Evolutionary conservation across 306 rosid species (phyloP), one percentile per base, ranked within the genome.

Genomic region (Luffa aegyptiaca): DNA sequence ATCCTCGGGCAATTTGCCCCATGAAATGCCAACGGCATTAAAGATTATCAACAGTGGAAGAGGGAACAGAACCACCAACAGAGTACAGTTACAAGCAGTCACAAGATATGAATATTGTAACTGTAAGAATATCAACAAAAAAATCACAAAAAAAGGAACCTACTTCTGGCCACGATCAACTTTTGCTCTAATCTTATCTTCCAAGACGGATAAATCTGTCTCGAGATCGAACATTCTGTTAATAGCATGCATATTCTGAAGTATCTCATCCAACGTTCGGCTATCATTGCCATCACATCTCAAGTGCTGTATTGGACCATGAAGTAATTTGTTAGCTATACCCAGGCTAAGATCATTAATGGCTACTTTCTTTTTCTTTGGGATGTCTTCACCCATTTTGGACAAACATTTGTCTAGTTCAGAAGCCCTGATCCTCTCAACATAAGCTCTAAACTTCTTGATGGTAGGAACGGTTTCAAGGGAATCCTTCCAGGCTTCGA

Each of bases 151-250:
- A 7, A 8, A 3, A 4, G 31, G 14, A 3, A 10, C 77, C 84
- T 85, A 90, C 69, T 82, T 91, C 80, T 75, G 80, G 62, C 82
- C 73, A 71, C 61, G 86, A 74, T 77, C 90, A 85, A 88, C 84
- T 89, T 91, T 93, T n/a, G 86, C 89, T 84, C 86, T 88, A 78
- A 91, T 85, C 88, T 92, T 95, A 80, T 91, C 90, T 87, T 93
- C 97, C 73, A 95, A 83, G 57, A 88, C 45, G 31, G 93, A 89
- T 14, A 53, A 77, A 41, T 95, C 97, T 36, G 97, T 89, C 70
- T 91, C 97, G 5, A 95, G 97, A 80, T 90, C 91, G 80, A 88
- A 95, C 97, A 95, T 95, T 88, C 98, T 89, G 83, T 92, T 92
- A 45, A 92, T 83, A 61, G 97, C 97, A 36, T 81, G 87, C 97